Conservation (phyloP, 129 eudicot genomes). For the Saussurea involucrata region DNA sequence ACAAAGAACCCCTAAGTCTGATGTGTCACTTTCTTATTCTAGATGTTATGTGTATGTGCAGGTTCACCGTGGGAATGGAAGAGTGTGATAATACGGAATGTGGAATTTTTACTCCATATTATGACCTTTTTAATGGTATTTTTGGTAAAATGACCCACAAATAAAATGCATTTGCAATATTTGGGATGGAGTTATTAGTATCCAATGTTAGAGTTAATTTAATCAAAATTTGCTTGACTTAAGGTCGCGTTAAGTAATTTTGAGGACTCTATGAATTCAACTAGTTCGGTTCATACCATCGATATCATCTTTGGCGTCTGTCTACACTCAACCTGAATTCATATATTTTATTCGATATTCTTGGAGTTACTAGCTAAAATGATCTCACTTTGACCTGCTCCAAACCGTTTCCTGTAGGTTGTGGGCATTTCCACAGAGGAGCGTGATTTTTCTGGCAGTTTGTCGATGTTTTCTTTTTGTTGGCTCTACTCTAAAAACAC, state of each 20-base stretch:
- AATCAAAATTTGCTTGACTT: background rate
- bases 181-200: background rate
- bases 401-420: constrained; percentile 27
- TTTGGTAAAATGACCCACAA: background rate
- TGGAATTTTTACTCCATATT: no score
- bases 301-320: background rate
- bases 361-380: constrained; percentile 6
- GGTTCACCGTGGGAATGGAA: no score
- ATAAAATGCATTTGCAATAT: background rate
- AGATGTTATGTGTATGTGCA: no score
- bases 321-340: background rate
- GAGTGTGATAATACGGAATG: no score
- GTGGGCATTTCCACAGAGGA: constrained; percentile 33
- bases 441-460: constrained; percentile 69
- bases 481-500: background rate
- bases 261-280: background rate
- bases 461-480: background rate
- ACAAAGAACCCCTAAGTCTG: no score
- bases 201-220: background rate
- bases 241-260: background rate
- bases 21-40: no score
- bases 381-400: constrained; percentile 6
- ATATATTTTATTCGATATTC: background rate
- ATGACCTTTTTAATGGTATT: no score
- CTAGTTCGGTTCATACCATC: background rate